Conservation (phyloP, 2,329 filamentous ascomycete species). For the Blastomyces percursus region DNA sequence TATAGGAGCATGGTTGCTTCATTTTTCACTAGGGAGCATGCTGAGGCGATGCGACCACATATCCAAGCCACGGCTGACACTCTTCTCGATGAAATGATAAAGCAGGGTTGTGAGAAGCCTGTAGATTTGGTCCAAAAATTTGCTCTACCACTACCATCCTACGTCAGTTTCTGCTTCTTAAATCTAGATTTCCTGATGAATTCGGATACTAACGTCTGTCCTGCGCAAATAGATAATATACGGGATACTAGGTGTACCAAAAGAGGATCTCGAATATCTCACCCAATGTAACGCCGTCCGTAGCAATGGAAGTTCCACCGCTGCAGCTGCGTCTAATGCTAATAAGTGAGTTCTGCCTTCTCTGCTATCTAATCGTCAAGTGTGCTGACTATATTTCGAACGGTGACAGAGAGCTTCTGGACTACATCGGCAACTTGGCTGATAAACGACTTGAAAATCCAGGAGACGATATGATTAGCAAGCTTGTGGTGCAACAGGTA, state of each 20-base stretch:
- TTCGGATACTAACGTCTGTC: background rate
- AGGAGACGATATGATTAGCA: constrained; percentile 39
- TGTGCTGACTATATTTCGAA: background rate
- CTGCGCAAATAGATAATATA: constrained; percentile 35
- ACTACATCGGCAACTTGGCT: constrained; percentile 37
- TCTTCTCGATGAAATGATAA: constrained; percentile 34
- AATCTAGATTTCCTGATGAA: background rate
- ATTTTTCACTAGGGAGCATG: constrained; percentile 32
- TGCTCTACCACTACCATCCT: constrained; percentile 39
- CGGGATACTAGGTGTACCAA: constrained; percentile 40
- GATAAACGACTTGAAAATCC: constrained; percentile 32
- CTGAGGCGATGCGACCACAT: constrained; percentile 34
- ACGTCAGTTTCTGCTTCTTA: constrained; percentile 23
- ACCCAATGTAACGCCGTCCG: constrained; percentile 40
- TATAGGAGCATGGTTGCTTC: constrained; percentile 36
- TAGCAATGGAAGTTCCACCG: constrained; percentile 39
- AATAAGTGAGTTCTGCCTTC: constrained; percentile 27
- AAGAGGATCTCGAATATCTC: constrained; percentile 38
- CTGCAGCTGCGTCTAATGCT: constrained; percentile 37
- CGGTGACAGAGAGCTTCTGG: constrained; percentile 30
- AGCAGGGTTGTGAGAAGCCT: constrained; percentile 28
- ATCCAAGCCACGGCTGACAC: constrained; percentile 38
- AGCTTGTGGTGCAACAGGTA: constrained; percentile 22
- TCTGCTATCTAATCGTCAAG: background rate
- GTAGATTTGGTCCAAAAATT: constrained; percentile 40